Percentiles rank a stretch among this genome's conserved stretches.
These are phyloP conservation scores for Neonectria sp. DNA, from an alignment of 2,329 filamentous ascomycete species.

Conservation along the genomic window DNA sequence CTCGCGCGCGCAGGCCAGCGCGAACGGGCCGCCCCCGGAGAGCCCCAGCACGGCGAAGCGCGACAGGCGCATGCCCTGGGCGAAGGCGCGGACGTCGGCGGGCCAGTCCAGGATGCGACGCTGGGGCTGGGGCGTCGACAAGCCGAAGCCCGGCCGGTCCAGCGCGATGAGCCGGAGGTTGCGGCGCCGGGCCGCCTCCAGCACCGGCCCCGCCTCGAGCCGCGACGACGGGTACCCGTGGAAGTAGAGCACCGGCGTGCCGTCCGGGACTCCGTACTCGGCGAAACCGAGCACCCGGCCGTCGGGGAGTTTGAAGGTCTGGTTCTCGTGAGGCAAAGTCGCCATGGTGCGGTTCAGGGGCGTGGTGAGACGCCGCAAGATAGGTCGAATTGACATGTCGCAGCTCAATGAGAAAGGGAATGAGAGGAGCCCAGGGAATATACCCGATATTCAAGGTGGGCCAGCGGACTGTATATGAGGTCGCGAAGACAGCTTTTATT, in stretches of 20 bases:
- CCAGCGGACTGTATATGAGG: background rate
- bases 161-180: slow-evolving; percentile 54
- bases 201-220: slow-evolving; percentile 52
- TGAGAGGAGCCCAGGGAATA: background rate
- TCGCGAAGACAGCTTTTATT: background rate
- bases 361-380: background rate
- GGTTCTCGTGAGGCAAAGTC: slow-evolving; percentile 23
- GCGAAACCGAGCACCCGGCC: slow-evolving; percentile 59
- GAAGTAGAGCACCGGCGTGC: slow-evolving; percentile 56
- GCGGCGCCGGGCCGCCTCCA: slow-evolving; percentile 44
- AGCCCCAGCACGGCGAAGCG: slow-evolving; percentile 53
- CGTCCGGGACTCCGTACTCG: slow-evolving; percentile 53
- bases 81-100: slow-evolving; percentile 51
- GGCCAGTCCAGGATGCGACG: slow-evolving; percentile 53
- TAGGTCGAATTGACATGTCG: slow-evolving; percentile 4
- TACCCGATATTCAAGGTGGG: background rate
- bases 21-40: slow-evolving; percentile 56
- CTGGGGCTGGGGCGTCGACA: slow-evolving; percentile 54
- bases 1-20: slow-evolving; percentile 52
- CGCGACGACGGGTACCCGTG: slow-evolving; percentile 61
- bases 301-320: slow-evolving; percentile 55
- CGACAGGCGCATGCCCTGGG: slow-evolving; percentile 41
- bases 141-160: slow-evolving; percentile 60
- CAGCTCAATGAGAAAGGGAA: background rate
- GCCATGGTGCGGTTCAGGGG: slow-evolving; percentile 12